Evolutionary conservation across 306 rosid species (phyloP).

Genomic region (Cicer chorassanicum): DNA sequence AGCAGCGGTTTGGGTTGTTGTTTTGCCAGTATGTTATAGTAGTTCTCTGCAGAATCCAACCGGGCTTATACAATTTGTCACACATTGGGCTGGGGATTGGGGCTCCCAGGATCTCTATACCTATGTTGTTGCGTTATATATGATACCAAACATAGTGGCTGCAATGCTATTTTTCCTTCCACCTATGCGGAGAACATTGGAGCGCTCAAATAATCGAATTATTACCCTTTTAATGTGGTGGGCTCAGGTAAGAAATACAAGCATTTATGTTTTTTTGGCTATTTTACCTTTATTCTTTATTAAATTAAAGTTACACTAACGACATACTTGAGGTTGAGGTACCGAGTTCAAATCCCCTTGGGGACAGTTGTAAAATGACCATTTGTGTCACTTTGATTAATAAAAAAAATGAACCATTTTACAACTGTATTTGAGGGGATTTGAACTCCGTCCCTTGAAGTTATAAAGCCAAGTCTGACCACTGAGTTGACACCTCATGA

Average conservation of each 20-base stretch:
- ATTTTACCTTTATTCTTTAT: slow-evolving; percentile 15
- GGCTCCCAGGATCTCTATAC: slow-evolving; percentile 67
- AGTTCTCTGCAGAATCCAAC: slow-evolving; percentile 81
- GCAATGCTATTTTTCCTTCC: slow-evolving; percentile 85
- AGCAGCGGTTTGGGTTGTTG: slow-evolving; percentile 90
- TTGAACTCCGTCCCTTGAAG: too few relatives aligned
- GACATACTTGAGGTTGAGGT: too few relatives aligned
- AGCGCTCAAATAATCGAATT: slow-evolving; percentile 74
- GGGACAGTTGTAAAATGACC: too few relatives aligned
- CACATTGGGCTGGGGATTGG: slow-evolving; percentile 90
- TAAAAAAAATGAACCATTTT: too few relatives aligned
- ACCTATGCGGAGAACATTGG: slow-evolving; percentile 74
- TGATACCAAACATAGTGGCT: slow-evolving; percentile 82
- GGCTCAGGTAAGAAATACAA: slow-evolving; percentile 80
- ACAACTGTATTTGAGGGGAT: too few relatives aligned
- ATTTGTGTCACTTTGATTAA: too few relatives aligned
- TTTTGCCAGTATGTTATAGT: slow-evolving; percentile 77
- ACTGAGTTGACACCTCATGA: neutral
- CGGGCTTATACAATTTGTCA: slow-evolving; percentile 73
- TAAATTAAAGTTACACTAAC: too few relatives aligned
- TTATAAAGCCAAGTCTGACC: too few relatives aligned
- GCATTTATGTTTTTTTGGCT: slow-evolving; percentile 35
- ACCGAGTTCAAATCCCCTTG: too few relatives aligned
- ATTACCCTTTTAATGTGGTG: slow-evolving; percentile 90
- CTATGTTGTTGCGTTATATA: slow-evolving; percentile 70